These are phyloP conservation scores for Rhodomyrtus tomentosa DNA, from an alignment of 345 rosid species.

Conservation along the genomic window DNA sequence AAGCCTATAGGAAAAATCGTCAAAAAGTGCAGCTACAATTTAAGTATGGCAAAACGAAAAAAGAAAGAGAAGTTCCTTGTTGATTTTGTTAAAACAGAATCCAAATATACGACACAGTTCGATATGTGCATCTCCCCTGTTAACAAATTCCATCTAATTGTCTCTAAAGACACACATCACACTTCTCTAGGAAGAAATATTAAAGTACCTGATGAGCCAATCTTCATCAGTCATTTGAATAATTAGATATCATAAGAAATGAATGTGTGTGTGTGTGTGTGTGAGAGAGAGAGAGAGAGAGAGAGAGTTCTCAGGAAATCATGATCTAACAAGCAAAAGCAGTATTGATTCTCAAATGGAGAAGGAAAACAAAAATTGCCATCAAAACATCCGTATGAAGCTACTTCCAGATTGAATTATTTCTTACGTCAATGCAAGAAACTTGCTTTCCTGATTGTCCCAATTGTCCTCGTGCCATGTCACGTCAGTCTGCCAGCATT, in stretches of 20 bases:
- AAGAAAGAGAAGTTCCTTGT: background rate
- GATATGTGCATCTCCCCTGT: background rate
- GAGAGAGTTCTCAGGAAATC: background rate
- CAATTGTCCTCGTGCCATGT: constrained; percentile 96
- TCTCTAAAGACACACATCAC: background rate
- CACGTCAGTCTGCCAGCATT: constrained; percentile 44
- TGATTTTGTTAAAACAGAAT: background rate
- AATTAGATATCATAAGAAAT: background rate
- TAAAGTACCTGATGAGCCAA: background rate
- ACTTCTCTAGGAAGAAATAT: background rate
- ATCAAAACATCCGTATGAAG: background rate
- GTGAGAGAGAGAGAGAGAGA: background rate
- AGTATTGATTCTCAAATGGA: background rate
- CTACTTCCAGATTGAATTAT: background rate
- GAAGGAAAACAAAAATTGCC: background rate
- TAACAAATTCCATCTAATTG: background rate
- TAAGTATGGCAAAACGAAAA: background rate
- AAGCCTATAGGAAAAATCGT: constrained; percentile 37
- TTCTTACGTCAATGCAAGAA: constrained; percentile 87
- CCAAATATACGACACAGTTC: background rate
- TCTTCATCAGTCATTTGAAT: background rate
- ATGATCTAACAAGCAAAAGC: background rate
- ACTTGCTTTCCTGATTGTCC: constrained; percentile 78
- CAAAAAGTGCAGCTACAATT: background rate
- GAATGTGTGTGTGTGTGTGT: background rate